Base-by-base conservation (phyloP, 2,329 filamentous ascomycete genomes). In the Xylariaceae sp. region DNA sequence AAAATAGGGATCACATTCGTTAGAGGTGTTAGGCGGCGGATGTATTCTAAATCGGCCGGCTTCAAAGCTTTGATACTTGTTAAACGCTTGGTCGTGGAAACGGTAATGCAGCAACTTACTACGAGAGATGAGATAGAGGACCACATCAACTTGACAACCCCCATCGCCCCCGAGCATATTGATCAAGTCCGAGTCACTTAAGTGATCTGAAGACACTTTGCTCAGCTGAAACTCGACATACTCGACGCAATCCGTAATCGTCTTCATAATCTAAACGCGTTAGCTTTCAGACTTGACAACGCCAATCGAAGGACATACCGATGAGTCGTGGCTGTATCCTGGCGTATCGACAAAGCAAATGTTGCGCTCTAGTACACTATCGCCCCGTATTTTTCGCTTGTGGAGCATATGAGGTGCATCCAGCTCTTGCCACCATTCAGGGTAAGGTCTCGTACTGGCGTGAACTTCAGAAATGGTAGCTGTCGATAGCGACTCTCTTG, bases 281-380 rank as follows among this genome's bases (percentile, higher is more conserved):
- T 27, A 67, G 61, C 47, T 43, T 6, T 41, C 5, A 32, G 30
- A 41, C 11, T 27, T 41, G 31, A 40, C 30, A 41, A 27, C 19
- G 54, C 7, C 53, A 47, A n/a, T 11, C 19, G 40, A 42, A 19
- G 8, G 39, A 70, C 80, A 57, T 71, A 84, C 78, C 39, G 79
- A 80, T 45, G 74, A 76, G 45, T 76, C 77, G 60, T 68, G 73
- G 41, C 76, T 73, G 69, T 82, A 84, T 9, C 85, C 85, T 8
- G 87, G 83, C 2, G 88, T 92, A 72, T 97, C 92, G 55, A 96
- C 85, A 67, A 99, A 96, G 70, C 90, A 96, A 4, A 99, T 73
- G 67, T 99, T 99, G 32, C 92, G 83, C 67, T 97, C 92, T 45
- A 97, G 74, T 40, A 96, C 81, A 27, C 84, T 80, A 60, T 94